Base-by-base conservation (phyloP, 169 alveolate species). In the Plasmodium cynomolgi region DNA sequence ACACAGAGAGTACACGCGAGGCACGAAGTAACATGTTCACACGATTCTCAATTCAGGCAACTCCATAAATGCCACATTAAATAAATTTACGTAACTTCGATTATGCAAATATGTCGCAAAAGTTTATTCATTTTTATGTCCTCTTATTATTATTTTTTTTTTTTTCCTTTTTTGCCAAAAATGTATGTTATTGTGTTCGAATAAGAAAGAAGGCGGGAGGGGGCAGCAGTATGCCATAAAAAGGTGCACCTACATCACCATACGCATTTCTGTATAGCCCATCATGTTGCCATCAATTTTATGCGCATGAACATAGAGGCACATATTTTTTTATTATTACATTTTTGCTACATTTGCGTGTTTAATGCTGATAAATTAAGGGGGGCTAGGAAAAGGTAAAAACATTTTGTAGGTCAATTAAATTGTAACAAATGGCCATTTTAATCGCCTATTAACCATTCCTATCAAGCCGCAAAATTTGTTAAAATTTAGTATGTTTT, bases 211-310 rank as follows among this genome's bases (percentile, higher is more conserved):
- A 56, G 73, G 33, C 11, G 31, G 6, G 31, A 34, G 5, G 37
- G 17, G 2, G n/a, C 62, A 50, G 20, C 62, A 68, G 77, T 47
- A 50, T 26, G 26, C 77, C 41, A 41, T 50, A 39, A n/a, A 88
- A 88, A 88, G 81, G 83, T 88, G 82, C 94, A 88, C 94, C 94
- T 88, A 88, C 31, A 88, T 88, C 94, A 88, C 94, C 77, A 80
- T 79, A 88, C 1, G 29, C n/a, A 8, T n/a, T 72, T 47, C 26
- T 68, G 3, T 13, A 20, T 71, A 29, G 37, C 37, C 37, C 77
- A 23, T 8, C 37, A 68, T 68, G 31, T 68, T 68, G 7, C 8
- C 31, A 29, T 68, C n/a, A 29, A 68, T n/a, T 23, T 68, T 68
- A 68, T 68, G 17, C 77, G 37, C 37, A 68, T 68, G 77, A 68